Evolutionary conservation across 257 asterid species (phyloP).

Genomic region (Solanum appendiculatum): DNA sequence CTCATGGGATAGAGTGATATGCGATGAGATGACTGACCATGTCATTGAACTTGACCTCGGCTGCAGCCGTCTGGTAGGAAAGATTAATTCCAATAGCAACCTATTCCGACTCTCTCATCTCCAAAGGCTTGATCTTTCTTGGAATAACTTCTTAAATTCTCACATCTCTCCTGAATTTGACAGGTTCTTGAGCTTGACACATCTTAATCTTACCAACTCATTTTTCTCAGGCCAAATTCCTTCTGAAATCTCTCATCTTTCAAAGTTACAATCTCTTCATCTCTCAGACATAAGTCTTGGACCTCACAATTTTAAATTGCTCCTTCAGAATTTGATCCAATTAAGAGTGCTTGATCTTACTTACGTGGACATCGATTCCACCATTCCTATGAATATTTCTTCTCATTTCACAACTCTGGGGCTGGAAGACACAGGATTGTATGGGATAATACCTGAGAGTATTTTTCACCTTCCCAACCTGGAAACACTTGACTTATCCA

Average conservation of each 20-base stretch:
- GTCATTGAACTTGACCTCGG: slow-evolving; percentile 12
- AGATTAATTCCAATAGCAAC: slow-evolving; percentile 2
- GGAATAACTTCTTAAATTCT: slow-evolving; percentile 4
- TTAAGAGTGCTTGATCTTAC: background rate
- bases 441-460: background rate
- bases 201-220: slow-evolving; percentile 6
- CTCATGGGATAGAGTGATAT: slow-evolving; percentile 8
- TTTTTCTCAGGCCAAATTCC: slow-evolving; percentile 13
- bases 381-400: background rate
- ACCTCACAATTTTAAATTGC: background rate
- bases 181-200: background rate
- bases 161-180: background rate
- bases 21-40: background rate
- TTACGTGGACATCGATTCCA: background rate
- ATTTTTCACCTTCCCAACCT: background rate
- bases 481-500: background rate
- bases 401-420: background rate
- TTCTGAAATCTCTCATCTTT: background rate
- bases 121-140: slow-evolving; percentile 4
- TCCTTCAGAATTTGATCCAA: background rate
- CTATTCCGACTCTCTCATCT: slow-evolving; percentile 6
- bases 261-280: background rate
- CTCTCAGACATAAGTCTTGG: background rate
- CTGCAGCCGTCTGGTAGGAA: slow-evolving; percentile 4
- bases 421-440: background rate